Base-by-base conservation (phyloP, 129 eudicot genomes). In the Flaveria trinervia region DNA sequence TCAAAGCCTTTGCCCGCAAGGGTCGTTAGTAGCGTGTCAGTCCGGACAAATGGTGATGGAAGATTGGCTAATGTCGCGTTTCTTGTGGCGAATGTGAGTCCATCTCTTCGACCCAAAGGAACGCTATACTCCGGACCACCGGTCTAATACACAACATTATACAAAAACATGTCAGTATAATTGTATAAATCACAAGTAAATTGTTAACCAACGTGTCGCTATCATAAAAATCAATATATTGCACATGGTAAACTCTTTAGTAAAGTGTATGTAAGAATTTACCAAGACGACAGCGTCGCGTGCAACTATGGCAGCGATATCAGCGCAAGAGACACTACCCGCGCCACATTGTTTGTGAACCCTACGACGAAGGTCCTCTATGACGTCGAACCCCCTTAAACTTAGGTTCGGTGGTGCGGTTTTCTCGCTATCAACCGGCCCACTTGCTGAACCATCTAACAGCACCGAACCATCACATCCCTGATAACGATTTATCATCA, bases 381-480 rank as follows among this genome's bases (percentile, higher is more conserved):
- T 86, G 69, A 86, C 65, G 26, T 80, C 56, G 33, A 84, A 84
- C 20, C 91, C 91, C 75, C 91, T 86, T 50, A 89, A 62, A 41
- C 82, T 89, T 51, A 86, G 67, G 76, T 89, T 89, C 44, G 95
- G 91, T 22, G 85, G 84, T 33, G 91, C 91, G 0, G 79, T 45
- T 75, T 89, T 55, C 79, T 89, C 95, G 9, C 91, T 80, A 80
- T 80, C 84, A 28, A 80, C 73, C 0, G 93, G 93, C 7, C 87
- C 90, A 9, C 90, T 84, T 8, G 91, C 81, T 15, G 96, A 86
- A 30, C 97, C 97, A 68, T 86, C 87, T 33, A 91, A 57, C 55
- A 91, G 73, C 46, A 91, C 88, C 13, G 97, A 91, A 45, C 80
- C 94, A 25, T 88, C 97, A 68, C 97, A 91, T 23, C 96, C 96